These are phyloP conservation scores for Glycyrrhiza uralensis DNA, from an alignment of 306 rosid genomes.

Conservation along the genomic window DNA sequence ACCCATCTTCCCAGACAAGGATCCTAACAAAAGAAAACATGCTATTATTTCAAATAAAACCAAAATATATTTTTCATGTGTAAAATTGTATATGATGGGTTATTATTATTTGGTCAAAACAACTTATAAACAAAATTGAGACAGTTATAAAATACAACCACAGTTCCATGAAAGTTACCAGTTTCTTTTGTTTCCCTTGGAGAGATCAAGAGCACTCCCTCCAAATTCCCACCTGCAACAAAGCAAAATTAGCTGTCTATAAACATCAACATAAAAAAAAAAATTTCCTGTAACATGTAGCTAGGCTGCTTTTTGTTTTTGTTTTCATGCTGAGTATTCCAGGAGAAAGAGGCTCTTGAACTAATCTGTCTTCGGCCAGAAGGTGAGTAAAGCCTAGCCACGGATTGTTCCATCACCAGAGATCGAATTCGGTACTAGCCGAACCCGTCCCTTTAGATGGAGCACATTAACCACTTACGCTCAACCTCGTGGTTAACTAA, in stretches of 20 bases:
- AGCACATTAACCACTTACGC: too few relatives aligned
- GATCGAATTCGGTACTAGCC: too few relatives aligned
- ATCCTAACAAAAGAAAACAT: conserved; percentile 51
- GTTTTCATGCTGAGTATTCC: too few relatives aligned
- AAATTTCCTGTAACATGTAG: neutral
- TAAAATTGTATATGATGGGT: neutral
- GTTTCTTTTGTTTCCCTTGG: conserved; percentile 86
- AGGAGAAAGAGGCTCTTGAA: too few relatives aligned
- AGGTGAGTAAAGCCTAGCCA: too few relatives aligned
- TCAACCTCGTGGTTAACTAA: too few relatives aligned
- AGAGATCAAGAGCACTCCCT: conserved; percentile 68
- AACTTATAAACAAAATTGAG: neutral
- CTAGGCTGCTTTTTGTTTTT: too few relatives aligned
- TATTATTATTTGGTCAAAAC: neutral
- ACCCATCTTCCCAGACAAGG: conserved; percentile 98
- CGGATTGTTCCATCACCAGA: too few relatives aligned
- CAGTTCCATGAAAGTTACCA: conserved; percentile 46
- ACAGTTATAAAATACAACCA: neutral
- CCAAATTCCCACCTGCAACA: conserved; percentile 85
- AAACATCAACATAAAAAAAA: conserved; percentile 11
- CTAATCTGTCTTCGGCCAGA: too few relatives aligned
- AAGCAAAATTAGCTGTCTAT: neutral
- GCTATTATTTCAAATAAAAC: neutral
- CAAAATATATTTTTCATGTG: neutral
- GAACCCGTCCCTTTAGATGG: too few relatives aligned